Base-by-base conservation (phyloP, 176 grass and related monocot genomes). In the Aegilops tauschii region DNA sequence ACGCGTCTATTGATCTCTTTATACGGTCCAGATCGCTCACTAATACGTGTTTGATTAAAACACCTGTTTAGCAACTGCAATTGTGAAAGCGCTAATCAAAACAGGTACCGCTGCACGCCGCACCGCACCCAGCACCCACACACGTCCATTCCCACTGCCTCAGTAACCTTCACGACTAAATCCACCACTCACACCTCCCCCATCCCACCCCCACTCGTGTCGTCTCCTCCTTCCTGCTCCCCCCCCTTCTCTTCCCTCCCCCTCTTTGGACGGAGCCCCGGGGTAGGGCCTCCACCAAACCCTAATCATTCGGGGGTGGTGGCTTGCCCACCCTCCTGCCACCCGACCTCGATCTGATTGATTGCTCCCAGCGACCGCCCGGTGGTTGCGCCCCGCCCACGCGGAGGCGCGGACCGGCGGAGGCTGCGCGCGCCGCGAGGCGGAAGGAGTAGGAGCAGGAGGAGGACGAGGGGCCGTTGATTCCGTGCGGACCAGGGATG, bases 131-230 rank as follows among this genome's bases (percentile, higher is more conserved):
- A 25, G 23, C 23, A 25, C 23, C 23, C 23, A 0, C 23, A 25
- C 23, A 25, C 23, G 23, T 25, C 23, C 23, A 25, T 25, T 25
- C 23, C 23, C 23, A 25, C 23, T 25, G 23, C 23, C 23, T 25
- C 23, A 81, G 85, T 87, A 91, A 85, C 89, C 85, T 85, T 91
- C 89, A 91, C 89, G 89, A 91, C 89, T 83, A 79, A 90, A 90
- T 87, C 74, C 89, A 80, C 66, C 85, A 39, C 86, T 58, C 74
- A 80, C 63, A 77, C 73, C 35, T 2, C 4, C 11, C 12, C 39
- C 23, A 17, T 42, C 54, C 12, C 45, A 49, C 21, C 12, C 70
- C 61, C 66, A 18, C 31, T 42, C 56, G 78, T 87, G 66, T 86
- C 45, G 42, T 40, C 69, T 32, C 75, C 73, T 72, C 5, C 83